Base-by-base conservation (phyloP, 495 filamentous ascomycete species). In the Aspergillus nidulans region DNA sequence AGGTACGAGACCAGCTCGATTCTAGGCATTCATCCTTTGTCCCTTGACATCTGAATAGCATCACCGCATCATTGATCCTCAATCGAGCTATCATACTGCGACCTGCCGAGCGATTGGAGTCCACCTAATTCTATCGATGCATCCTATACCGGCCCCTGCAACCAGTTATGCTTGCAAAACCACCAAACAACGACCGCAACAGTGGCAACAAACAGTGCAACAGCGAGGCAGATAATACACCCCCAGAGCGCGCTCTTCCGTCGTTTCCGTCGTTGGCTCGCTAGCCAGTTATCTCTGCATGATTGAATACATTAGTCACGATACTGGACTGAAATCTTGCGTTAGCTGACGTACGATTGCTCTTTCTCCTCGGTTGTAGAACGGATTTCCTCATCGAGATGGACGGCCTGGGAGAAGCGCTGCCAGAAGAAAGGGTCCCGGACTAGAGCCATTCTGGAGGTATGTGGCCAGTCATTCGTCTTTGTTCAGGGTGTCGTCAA, bases 341-440 rank as follows among this genome's bases (percentile, higher is more conserved):
- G 9, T 4, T 28, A 4, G 26, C 4, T 9, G 28, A 32, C 56
- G 21, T 52, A 56, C 62, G 59, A 58, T 18, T 52, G 58, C 53
- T 67, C 36, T 53, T 58, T 48, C 23, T 61, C 20, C 10, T 58
- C 46, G 34, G 56, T 9, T 16, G 53, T 15, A 34, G 52, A 32
- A 32, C 58, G 68, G 15, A 69, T 61, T 53, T 71, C 65, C 55
- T 76, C 75, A 40, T 78, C 69, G 20, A 68, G 64, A 53, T 85
- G 81, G 6, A 84, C 77, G 39, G 83, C 83, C n/a, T 69, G 62
- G 42, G 77, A 80, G 73, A 86, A 85, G 50, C 82, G 76, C 18
- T 74, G 74, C 84, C 83, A 86, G 66, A 87, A 87, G 38, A 64
- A 70, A 15, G 84, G 83, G 58, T 87, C 84, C 24, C 76, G 73